phyloP scores from a whole-genome alignment of 2,329 filamentous ascomycete species.

The Diaporthe caulivora region DNA sequence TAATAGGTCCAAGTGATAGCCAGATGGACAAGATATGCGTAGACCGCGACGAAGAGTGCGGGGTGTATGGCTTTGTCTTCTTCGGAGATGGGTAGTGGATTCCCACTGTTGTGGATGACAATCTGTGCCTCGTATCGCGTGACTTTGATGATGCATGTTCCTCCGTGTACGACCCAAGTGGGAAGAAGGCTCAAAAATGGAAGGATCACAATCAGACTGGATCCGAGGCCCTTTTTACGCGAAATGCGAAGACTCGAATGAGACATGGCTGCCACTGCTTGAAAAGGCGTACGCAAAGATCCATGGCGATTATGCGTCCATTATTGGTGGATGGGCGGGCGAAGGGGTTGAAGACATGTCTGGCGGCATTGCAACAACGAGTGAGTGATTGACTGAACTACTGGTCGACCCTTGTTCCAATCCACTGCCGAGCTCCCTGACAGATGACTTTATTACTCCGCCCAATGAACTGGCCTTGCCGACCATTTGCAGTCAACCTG shows the following conservation, averaged over 20 bases:
- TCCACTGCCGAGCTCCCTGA: too few relatives aligned
- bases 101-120: constrained; percentile 79
- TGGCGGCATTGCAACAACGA: constrained; percentile 67
- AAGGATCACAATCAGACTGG: constrained; percentile 75
- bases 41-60: constrained; percentile 73
- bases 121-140: constrained; percentile 71
- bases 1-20: constrained; percentile 47
- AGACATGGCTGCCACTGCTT: constrained; percentile 77
- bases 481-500: constrained; percentile 54
- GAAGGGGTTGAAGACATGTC: constrained; percentile 63
- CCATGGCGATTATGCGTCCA: constrained; percentile 77
- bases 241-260: constrained; percentile 75
- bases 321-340: constrained; percentile 76
- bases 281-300: constrained; percentile 64
- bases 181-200: constrained; percentile 71
- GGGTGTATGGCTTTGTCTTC: constrained; percentile 82
- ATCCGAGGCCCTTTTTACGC: constrained; percentile 78
- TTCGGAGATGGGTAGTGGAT: constrained; percentile 79
- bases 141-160: constrained; percentile 60
- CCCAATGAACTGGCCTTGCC: too few relatives aligned
- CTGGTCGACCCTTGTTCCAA: too few relatives aligned
- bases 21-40: constrained; percentile 77
- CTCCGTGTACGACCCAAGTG: constrained; percentile 44
- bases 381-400: too few relatives aligned
- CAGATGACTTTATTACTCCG: too few relatives aligned